phyloP scores from a whole-genome alignment of 1,284 basidiomycete species.

The Tilletia indica region DNA sequence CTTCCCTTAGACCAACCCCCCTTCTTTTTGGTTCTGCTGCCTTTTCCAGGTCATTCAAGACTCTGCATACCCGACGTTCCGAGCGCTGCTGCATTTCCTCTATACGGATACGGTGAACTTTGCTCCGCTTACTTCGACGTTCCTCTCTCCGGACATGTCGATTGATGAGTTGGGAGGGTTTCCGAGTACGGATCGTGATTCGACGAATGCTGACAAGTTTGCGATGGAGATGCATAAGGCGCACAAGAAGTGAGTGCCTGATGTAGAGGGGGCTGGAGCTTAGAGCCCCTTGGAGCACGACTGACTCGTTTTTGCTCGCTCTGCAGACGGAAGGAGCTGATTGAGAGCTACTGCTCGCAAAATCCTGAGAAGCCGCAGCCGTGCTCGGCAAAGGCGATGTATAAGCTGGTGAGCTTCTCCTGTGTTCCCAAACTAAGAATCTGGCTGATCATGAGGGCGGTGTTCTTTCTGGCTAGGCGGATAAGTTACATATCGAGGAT shows the following conservation, averaged over 20 bases:
- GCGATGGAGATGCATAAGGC: slow-evolving; percentile 26
- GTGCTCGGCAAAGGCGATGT: slow-evolving; percentile 83
- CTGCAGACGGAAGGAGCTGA: slow-evolving; percentile 32
- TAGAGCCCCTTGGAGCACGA: too few relatives aligned
- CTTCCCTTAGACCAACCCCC: background rate
- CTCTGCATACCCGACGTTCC: slow-evolving; percentile 77
- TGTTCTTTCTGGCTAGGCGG: slow-evolving; percentile 53
- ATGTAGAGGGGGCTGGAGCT: too few relatives aligned
- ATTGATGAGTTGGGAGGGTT: slow-evolving; percentile 17
- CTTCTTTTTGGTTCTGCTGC: too few relatives aligned
- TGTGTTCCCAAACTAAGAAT: background rate
- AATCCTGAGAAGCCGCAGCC: slow-evolving; percentile 68
- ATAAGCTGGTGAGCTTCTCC: slow-evolving; percentile 61
- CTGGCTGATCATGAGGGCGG: background rate
- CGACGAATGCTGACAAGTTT: slow-evolving; percentile 19
- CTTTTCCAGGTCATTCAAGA: slow-evolving; percentile 61
- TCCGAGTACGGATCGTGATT: slow-evolving; percentile 7
- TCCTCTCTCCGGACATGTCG: slow-evolving; percentile 44
- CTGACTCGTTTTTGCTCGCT: background rate
- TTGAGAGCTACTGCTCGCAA: slow-evolving; percentile 33
- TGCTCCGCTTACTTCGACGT: slow-evolving; percentile 72
- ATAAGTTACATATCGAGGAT: slow-evolving; percentile 67
- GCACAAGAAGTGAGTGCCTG: slow-evolving; percentile 25
- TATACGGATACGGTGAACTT: slow-evolving; percentile 82
- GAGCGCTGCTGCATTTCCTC: slow-evolving; percentile 77